Conservation (phyloP, 352 stramenopile species). For the Globisporangium solare region DNA sequence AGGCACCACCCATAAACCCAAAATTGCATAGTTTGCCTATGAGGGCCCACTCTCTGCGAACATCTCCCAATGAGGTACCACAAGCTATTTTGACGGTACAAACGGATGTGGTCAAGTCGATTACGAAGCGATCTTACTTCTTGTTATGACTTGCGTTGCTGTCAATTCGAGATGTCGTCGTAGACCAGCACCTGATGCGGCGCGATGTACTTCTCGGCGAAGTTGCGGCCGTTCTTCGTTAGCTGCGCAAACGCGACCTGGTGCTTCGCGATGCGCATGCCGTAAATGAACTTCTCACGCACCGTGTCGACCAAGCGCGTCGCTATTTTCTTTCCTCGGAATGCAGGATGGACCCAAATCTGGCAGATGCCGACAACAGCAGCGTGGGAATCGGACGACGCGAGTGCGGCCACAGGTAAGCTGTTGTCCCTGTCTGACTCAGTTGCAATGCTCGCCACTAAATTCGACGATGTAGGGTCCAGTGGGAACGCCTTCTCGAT, state of each 20-base stretch:
- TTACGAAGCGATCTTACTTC: not conserved
- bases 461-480: slow-evolving; percentile 13
- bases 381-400: not conserved
- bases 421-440: too few species aligned
- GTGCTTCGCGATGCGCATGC: slow-evolving; percentile 43
- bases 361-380: slow-evolving; percentile 58
- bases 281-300: slow-evolving; percentile 69
- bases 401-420: not conserved
- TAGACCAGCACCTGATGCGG: slow-evolving; percentile 55
- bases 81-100: not conserved
- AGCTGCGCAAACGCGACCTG: slow-evolving; percentile 70
- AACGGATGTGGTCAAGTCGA: not conserved
- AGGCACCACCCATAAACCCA: not conserved
- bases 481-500: slow-evolving; percentile 42
- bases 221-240: slow-evolving; percentile 53
- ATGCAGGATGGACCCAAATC: slow-evolving; percentile 62
- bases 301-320: slow-evolving; percentile 56
- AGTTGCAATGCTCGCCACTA: not conserved
- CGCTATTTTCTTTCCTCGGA: slow-evolving; percentile 45
- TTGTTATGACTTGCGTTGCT: too few species aligned
- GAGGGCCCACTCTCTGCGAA: not conserved
- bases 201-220: slow-evolving; percentile 51
- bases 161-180: slow-evolving; percentile 10
- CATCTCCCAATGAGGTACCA: not conserved
- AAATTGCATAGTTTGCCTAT: not conserved